Percentiles rank a stretch among this genome's conserved stretches.
Conservation (phyloP, 352 stramenopile species). For the Phytophthora europaea region DNA sequence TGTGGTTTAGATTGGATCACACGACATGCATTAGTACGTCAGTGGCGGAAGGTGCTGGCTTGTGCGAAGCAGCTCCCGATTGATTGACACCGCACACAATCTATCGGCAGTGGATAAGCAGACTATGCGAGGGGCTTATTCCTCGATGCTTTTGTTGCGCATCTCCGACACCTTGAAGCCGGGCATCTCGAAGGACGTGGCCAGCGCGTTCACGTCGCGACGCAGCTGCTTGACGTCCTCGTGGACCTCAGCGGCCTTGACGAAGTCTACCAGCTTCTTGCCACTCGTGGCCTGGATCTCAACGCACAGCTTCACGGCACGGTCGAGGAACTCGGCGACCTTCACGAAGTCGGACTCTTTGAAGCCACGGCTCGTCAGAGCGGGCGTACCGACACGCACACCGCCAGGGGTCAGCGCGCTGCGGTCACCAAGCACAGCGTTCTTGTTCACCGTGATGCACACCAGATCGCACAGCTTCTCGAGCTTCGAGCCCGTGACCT, state of each 20-base stretch:
- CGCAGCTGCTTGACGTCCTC: slow-evolving; percentile 91
- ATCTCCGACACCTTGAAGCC: slow-evolving; percentile 94
- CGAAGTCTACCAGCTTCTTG: slow-evolving; percentile 95
- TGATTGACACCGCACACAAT: slow-evolving; percentile 37
- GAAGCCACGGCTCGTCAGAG: slow-evolving; percentile 98
- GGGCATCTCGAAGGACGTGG: slow-evolving; percentile 96
- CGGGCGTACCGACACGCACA: slow-evolving; percentile 96
- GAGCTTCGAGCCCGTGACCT: slow-evolving; percentile 98
- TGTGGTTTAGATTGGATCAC: slow-evolving; percentile 30
- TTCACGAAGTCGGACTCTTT: slow-evolving; percentile 97
- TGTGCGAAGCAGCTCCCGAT: slow-evolving; percentile 32
- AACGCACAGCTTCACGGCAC: slow-evolving; percentile 94
- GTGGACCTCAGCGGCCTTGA: slow-evolving; percentile 87
- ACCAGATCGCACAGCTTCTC: slow-evolving; percentile 98
- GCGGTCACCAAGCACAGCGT: slow-evolving; percentile 97
- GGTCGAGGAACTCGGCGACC: slow-evolving; percentile 97
- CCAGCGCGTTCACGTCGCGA: slow-evolving; percentile 94
- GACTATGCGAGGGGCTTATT: slow-evolving; percentile 45
- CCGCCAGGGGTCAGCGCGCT: slow-evolving; percentile 96
- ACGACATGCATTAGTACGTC: slow-evolving; percentile 40
- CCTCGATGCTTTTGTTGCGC: slow-evolving; percentile 88
- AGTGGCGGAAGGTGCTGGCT: slow-evolving; percentile 37
- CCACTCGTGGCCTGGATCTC: slow-evolving; percentile 93
- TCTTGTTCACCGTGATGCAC: slow-evolving; percentile 99
- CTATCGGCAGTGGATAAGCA: slow-evolving; percentile 40